Base-by-base conservation (phyloP, 2,329 filamentous ascomycete genomes). In the Periconia sp. region DNA sequence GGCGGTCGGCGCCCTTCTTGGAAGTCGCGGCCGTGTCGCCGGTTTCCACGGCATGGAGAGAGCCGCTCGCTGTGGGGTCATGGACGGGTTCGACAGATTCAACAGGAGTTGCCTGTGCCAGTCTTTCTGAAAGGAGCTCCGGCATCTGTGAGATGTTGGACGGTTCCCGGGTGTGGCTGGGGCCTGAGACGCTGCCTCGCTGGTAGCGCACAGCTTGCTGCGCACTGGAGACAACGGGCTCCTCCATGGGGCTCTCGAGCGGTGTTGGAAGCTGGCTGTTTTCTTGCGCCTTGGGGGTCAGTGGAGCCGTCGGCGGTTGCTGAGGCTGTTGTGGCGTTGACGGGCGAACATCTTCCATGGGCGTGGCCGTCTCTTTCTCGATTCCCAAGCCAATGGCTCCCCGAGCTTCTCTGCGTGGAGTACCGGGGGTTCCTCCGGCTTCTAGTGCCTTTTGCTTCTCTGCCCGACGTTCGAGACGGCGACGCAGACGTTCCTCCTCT, bases 401-500 rank as follows among this genome's bases (percentile, higher is more conserved):
- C 15, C 43, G 52, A 29, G 50, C 51, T 18, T 54, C 57, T 46
- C 83, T 83, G 36, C 80, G 79, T 16, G 83, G 83, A 33, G 85
- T 57, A 2, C 85, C 79, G 25, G 83, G 83, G 8, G 59, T 57
- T 21, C 56, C 62, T 76, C 50, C 85, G 80, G 24, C 77, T 77
- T 58, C 82, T 75, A 52, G 84, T 80, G 35, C 78, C 42, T 76
- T 74, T 48, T 82, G 75, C 25, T 80, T 74, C 58, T 92, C 88
- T 38, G 84, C 85, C 50, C 82, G 79, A 37, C 82, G 78, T 28
- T 84, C 79, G 17, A 94, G 72, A 44, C 81, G 83, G 40, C 80
- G 79, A 53, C 87, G 83, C 17, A 85, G 71, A 51, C 80, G 83
- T 49, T 89, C 84, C 50, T 84, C 82, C 16, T 92, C 86, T 25